Base-by-base conservation (phyloP, 192 early-diverging fungal genomes). In the Phlyctochytrium planicorne region DNA sequence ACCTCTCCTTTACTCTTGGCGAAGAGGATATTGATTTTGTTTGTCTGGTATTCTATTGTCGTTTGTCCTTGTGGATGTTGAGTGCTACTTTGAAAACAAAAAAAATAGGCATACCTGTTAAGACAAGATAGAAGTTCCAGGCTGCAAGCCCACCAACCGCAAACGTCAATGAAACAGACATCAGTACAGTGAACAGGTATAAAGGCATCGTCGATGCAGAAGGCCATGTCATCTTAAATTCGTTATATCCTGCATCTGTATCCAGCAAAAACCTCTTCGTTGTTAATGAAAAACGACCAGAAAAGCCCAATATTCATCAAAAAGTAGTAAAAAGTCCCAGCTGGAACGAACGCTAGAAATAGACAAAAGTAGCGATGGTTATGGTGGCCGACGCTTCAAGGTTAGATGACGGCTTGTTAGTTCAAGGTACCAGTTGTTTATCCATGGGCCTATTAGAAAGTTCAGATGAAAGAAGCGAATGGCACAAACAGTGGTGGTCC, bases 321-420 rank as follows among this genome's bases (percentile, higher is more conserved):
- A 17, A 60, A 53, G 33, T 62, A 70, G 47, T 70, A 70, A 3
- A 14, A 10, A 20, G 68, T 70, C 25, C 68, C 82, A 23, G 75
- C 29, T 1, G 63, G 52, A 33, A 79, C 60, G 60, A 78, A 80
- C 40, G 73, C 37, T 16, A 82, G 73, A 56, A 84, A 81, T 40
- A 82, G 69, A 66, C 75, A 78, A 60, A 84, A 84, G 67, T 84
- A 84, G 16, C 78, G 74, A 56, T 84, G 80, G 64, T 84, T 84
- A 60, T 72, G 30, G 59, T 72, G 65, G 10, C 83, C 83, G 2
- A 84, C 83, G 67, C 79, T 76, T 62, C 36, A 12, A 16, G 52
- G 23, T 25, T 62, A 34, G 24, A 10, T 29, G 12, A 30, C 0
- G 23, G 12, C 30, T 17, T 0, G 2, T 65, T 6, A 47, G 47